These are phyloP conservation scores for Apiosordaria backusii DNA, from an alignment of 495 filamentous ascomycete species.

Conservation along the genomic window DNA sequence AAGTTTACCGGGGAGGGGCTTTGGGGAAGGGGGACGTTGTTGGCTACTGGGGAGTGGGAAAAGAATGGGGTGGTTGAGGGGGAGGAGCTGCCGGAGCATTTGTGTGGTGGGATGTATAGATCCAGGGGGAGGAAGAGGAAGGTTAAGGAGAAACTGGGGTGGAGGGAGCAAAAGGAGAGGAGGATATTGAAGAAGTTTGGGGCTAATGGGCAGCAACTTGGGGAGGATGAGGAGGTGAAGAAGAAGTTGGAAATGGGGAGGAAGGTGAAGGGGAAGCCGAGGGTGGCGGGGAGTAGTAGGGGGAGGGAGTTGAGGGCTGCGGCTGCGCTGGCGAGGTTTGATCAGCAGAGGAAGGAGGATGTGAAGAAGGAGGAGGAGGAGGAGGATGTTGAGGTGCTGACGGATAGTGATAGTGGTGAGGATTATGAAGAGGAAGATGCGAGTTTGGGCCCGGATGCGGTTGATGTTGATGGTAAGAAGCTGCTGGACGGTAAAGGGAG, in stretches of 20 bases:
- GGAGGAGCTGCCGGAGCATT: slow-evolving; percentile 56
- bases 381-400: slow-evolving; percentile 30
- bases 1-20: slow-evolving; percentile 73
- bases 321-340: slow-evolving; percentile 71
- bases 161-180: slow-evolving; percentile 61
- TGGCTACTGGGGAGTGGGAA: slow-evolving; percentile 57
- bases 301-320: slow-evolving; percentile 73
- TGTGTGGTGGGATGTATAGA: slow-evolving; percentile 68
- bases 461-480: slow-evolving; percentile 57
- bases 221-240: slow-evolving; percentile 60
- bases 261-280: slow-evolving; percentile 56
- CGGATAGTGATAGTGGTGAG: slow-evolving; percentile 37
- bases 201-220: slow-evolving; percentile 59
- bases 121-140: slow-evolving; percentile 52
- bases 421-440: slow-evolving; percentile 40
- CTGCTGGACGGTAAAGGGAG: slow-evolving; percentile 59
- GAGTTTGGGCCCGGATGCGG: slow-evolving; percentile 32
- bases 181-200: slow-evolving; percentile 75
- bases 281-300: slow-evolving; percentile 64
- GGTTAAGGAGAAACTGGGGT: slow-evolving; percentile 48
- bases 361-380: slow-evolving; percentile 30
- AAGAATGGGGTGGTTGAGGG: slow-evolving; percentile 47
- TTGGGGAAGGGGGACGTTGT: slow-evolving; percentile 63
- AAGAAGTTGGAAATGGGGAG: slow-evolving; percentile 63
- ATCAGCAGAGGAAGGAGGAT: slow-evolving; percentile 49